Evolutionary conservation across 768 basidiomycete species (phyloP), one percentile per base, ranked within the genome.

Genomic region (Hydnomerulius pinastri): DNA sequence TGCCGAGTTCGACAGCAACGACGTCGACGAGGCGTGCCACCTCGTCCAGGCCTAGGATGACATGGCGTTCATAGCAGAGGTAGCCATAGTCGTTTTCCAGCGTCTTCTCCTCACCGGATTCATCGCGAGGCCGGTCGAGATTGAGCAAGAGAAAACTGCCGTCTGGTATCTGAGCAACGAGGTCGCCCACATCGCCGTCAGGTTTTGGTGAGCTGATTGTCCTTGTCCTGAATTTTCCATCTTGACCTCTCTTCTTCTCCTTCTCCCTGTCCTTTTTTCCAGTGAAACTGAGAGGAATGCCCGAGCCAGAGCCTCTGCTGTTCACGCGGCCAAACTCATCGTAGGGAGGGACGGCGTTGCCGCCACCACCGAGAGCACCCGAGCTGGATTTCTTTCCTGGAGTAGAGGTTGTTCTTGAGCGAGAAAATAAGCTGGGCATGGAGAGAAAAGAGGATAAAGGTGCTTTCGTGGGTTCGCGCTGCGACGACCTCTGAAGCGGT

Each of bases 361-460:
- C 13, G 46, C 39, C 32, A 21, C 38, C 51, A 10, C 45, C 44
- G 48, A 38, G 37, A 25, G 56, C 18, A 52, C 23, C 37, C 15
- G 52, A n/a, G 9, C 56, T 28, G 39, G 59, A 58, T 48, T 72
- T 76, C 71, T 78, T 81, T 41, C 69, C 65, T 30, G 81, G 72
- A 2, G 79, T 78, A 18, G 86, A 86, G 48, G 73, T 76, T 41
- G 85, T 85, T 45, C 86, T 79, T 55, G 82, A 65, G 59, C 86
- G 81, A 66, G 86, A 86, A 71, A 88, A 88, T 71, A 87, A 64
- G 68, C 82, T 85, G 74, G 80, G 85, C 86, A 88, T 87, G 71
- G 77, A 68, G 61, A 55, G 49, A 47, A 46, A 38, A 18, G 25
- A 36, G 25, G 30, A 40, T 23, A 33, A 51, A 20, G 46, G 32